Conservation (phyloP, 2,329 filamentous ascomycete genomes). For the Aurifilum marmelostoma region DNA sequence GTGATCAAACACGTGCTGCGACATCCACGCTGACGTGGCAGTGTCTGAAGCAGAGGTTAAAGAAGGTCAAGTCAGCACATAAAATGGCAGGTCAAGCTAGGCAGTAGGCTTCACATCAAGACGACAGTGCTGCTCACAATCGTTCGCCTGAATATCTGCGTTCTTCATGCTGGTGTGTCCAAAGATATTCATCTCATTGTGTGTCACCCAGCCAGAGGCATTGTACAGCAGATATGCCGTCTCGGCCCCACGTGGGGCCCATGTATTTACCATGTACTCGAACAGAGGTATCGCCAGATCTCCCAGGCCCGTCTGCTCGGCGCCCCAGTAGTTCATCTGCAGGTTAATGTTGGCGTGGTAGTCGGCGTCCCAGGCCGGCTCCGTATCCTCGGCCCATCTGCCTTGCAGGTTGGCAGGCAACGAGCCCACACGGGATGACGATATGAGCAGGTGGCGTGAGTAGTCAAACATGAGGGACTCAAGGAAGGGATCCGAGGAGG, state of each 20-base stretch:
- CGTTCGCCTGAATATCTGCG: conserved; percentile 36
- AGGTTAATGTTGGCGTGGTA: conserved; percentile 64
- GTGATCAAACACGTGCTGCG: conserved; percentile 61
- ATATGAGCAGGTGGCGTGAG: conserved; percentile 57
- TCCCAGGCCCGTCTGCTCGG: conserved; percentile 55
- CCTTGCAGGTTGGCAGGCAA: conserved; percentile 62
- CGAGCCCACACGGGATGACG: conserved; percentile 52
- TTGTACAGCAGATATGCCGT: conserved; percentile 58
- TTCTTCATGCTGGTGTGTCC: conserved; percentile 53
- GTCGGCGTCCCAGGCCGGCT: conserved; percentile 49
- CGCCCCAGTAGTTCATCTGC: conserved; percentile 65
- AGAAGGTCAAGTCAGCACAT: background rate
- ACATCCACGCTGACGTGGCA: conserved; percentile 60
- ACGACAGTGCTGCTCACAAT: conserved; percentile 30
- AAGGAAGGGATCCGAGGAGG: conserved; percentile 53
- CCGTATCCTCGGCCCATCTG: conserved; percentile 53
- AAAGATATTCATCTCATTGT: conserved; percentile 63
- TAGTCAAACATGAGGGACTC: conserved; percentile 58
- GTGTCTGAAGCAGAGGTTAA: conserved; percentile 37
- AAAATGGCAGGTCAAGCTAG: no score
- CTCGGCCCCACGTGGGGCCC: conserved; percentile 55
- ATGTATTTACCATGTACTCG: conserved; percentile 54
- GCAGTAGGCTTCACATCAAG: no score
- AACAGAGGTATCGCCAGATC: conserved; percentile 51
- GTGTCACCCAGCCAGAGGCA: conserved; percentile 58